phyloP scores from a whole-genome alignment of 352 stramenopile species.

The Phytophthora aleatoria region DNA sequence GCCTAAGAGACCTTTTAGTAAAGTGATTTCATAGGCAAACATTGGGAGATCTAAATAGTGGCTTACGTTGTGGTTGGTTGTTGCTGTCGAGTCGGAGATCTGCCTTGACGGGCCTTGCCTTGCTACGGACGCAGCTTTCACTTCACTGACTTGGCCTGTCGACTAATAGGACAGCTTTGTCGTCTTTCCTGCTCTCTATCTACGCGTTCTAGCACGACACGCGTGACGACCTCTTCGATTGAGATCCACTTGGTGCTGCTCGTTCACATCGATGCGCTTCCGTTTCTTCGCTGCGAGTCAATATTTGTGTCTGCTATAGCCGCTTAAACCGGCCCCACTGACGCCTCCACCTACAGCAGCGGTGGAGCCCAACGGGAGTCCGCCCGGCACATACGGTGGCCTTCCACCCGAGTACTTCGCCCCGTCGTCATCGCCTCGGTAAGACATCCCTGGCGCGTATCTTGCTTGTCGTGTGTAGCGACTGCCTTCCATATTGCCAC shows the following conservation, averaged over 20 bases:
- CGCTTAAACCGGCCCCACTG: slow-evolving; percentile 42
- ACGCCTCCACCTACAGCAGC: slow-evolving; percentile 53
- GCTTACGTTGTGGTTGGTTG: slow-evolving; percentile 30
- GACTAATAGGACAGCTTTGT: not conserved
- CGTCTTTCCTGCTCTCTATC: slow-evolving; percentile 20
- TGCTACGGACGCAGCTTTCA: slow-evolving; percentile 6
- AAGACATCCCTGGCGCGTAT: slow-evolving; percentile 71
- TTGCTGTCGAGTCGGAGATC: slow-evolving; percentile 1
- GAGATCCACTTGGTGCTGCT: slow-evolving; percentile 9
- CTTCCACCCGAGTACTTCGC: slow-evolving; percentile 62
- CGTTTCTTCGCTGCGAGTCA: slow-evolving; percentile 34
- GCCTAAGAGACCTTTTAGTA: slow-evolving; percentile 2
- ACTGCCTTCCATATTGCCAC: slow-evolving; percentile 56
- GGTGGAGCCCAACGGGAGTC: slow-evolving; percentile 44
- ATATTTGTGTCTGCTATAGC: slow-evolving; percentile 84
- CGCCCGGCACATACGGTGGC: slow-evolving; percentile 49
- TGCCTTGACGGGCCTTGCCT: not conserved
- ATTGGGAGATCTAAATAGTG: slow-evolving; percentile 60
- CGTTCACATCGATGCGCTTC: slow-evolving; percentile 31
- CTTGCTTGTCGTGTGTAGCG: slow-evolving; percentile 81
- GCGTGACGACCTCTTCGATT: slow-evolving; percentile 3
- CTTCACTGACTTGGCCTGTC: slow-evolving; percentile 19
- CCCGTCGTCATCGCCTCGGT: slow-evolving; percentile 54
- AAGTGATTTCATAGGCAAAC: not conserved
- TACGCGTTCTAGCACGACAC: slow-evolving; percentile 22